Evolutionary conservation across 495 filamentous ascomycete species (phyloP), one percentile per base, ranked within the genome.

Genomic region (Penicillium angulare): DNA sequence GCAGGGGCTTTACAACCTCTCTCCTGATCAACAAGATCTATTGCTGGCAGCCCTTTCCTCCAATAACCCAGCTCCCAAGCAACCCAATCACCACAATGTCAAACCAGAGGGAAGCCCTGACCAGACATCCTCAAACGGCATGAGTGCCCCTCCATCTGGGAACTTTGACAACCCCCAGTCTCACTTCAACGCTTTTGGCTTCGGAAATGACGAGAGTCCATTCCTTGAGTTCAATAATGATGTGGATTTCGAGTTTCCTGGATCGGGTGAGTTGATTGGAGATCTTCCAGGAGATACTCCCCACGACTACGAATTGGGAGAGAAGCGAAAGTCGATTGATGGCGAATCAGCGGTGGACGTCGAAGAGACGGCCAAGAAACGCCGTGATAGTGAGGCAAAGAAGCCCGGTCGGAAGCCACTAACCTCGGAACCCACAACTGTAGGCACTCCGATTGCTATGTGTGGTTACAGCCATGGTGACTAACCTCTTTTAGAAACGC

Each of bases 401-500:
- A 98, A 96, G 67, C 95, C 95, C 2, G 93, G 93, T 34, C 82
- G 93, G 50, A 99, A 99, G 78, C 93, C 92, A 16, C 74, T 99
- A 60, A 97, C 88, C 40, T 90, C 88, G 31, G 93, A 99, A 56
- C 93, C 93, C 9, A 97, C 90, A 49, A 93, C 93, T 53, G 92
- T 97, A 85, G 76, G 90, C 55, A 49, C 27, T 7, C 21, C 34
- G 8, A 21, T 48, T 6, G 20, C 13, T n/a, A 3, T 13, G 7
- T 6, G 45, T 12, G 8, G 17, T 34, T 48, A 17, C 7, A 40
- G 10, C 6, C 31, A 38, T n/a, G 34, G 40, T 33, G 38, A 64
- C 80, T 85, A 68, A 88, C 22, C 8, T 41, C n/a, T 2, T 51
- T 29, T 59, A 97, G 92, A 99, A 99, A 76, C 89, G 93, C 56